Evolutionary conservation across 2,329 filamentous ascomycete species (phyloP), one percentile per base, ranked within the genome.

Genomic region (Paecilomyces variotii): DNA sequence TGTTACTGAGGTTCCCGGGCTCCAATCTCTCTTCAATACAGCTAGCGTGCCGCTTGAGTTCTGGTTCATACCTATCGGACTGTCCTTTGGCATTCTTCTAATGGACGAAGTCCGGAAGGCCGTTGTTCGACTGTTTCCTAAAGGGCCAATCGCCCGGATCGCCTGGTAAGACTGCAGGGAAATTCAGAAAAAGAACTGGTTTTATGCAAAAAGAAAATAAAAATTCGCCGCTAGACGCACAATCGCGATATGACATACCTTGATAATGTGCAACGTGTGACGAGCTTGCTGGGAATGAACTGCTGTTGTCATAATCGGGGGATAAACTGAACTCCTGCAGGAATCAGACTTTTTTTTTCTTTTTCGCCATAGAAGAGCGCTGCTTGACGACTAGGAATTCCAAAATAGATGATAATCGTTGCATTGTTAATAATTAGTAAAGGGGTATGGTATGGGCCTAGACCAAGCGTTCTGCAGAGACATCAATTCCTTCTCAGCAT

Each of bases 21-120:
- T 83, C 2, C 79, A 83, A 63, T 67, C 27, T 0, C 65, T 83
- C 5, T 82, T 83, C 56, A 71, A 72, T 2, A 83, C 81, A 0
- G 77, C 78, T 0, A 73, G 74, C 1, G 79, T 82, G 1, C 81
- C 80, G 0, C 73, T 82, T 34, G 74, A 82, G 69, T 81, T 77
- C 56, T 83, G 80, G 80, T 63, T 82, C 0, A 76, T 82, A 57
- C 81, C 81, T 1, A 65, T 82, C 26, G 78, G 79, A 5, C 67
- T 83, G 11, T 80, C 78, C 0, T 59, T 83, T 45, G 80, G 78
- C 0, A 76, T 84, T 5, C 64, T 84, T 34, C 59, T 72, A 28
- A 78, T 83, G 69, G 80, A 83, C 65, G 82, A 84, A 72, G 63
- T 80, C 5, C 73, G 81, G 35, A 84, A 84, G 68, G 64, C 79